A percentile compares a stretch with the other conserved stretches of the same genome.
These are phyloP conservation scores for Adansonia grandidieri DNA, from an alignment of 441 rosid genomes.

Conservation along the genomic window DNA sequence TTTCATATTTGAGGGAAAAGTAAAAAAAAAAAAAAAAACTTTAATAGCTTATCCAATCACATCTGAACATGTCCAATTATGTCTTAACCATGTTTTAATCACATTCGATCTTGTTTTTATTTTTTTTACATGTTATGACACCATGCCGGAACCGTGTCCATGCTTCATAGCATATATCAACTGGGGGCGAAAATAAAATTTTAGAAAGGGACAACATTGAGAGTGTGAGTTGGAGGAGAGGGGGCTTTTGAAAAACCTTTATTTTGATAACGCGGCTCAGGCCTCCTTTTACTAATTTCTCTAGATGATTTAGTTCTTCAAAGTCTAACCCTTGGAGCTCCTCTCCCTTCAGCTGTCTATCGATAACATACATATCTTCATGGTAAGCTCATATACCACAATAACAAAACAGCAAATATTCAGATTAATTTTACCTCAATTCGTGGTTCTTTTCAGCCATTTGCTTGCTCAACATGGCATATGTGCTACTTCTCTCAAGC, in stretches of 20 bases:
- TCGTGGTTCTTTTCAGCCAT: constrained; percentile 38
- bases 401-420: neutral
- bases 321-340: constrained; percentile 39
- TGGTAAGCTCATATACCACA: neutral
- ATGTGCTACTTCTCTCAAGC: constrained; percentile 31
- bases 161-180: neutral
- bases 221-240: neutral
- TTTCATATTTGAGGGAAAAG: too few species aligned
- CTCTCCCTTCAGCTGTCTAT: constrained; percentile 47
- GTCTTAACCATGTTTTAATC: too few species aligned
- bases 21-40: too few species aligned
- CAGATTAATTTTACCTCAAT: constrained; percentile 38
- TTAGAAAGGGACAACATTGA: neutral
- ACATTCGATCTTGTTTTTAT: too few species aligned
- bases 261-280: constrained; percentile 33
- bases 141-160: too few species aligned
- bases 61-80: too few species aligned
- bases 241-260: constrained; percentile 34
- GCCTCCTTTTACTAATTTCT: constrained; percentile 34
- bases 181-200: too few species aligned
- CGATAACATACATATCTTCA: neutral
- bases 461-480: constrained; percentile 37
- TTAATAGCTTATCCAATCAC: too few species aligned
- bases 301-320: constrained; percentile 33
- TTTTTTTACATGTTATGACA: too few species aligned